Evolutionary conservation across 1,284 basidiomycete species (phyloP).

Genomic region (Grifola frondosa): DNA sequence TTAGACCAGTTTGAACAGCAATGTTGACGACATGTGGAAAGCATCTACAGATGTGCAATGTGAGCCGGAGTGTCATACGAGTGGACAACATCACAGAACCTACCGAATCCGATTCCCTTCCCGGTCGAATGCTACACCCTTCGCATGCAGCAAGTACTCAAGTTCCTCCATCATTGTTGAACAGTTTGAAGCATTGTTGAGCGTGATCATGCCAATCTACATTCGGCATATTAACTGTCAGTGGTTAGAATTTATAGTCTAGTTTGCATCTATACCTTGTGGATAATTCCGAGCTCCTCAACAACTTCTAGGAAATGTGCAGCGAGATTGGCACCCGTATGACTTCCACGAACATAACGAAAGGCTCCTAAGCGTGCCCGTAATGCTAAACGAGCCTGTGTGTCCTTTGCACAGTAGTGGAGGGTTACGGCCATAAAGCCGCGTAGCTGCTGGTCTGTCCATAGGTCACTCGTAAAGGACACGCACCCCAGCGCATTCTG

Average conservation of each 20-base stretch:
- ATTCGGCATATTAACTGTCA: background rate
- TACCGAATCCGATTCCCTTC: slow-evolving; percentile 25
- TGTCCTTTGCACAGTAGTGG: slow-evolving; percentile 10
- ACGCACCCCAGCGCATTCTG: slow-evolving; percentile 18
- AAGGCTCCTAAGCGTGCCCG: slow-evolving; percentile 17
- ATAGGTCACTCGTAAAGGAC: slow-evolving; percentile 21
- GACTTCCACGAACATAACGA: slow-evolving; percentile 8
- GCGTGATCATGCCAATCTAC: slow-evolving; percentile 22
- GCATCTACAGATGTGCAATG: too few species aligned
- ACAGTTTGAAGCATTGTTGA: slow-evolving; percentile 28
- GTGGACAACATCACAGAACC: background rate
- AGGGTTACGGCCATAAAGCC: slow-evolving; percentile 20
- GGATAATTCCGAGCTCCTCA: slow-evolving; percentile 7
- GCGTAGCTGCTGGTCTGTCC: slow-evolving; percentile 9
- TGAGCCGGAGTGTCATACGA: too few species aligned
- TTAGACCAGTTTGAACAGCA: slow-evolving; percentile 27
- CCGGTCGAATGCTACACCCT: slow-evolving; percentile 22
- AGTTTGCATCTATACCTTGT: slow-evolving; percentile 11
- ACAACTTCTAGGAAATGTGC: slow-evolving; percentile 10
- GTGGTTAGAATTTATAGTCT: background rate
- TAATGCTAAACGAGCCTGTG: slow-evolving; percentile 3
- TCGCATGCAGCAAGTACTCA: slow-evolving; percentile 4
- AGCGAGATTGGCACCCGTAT: slow-evolving; percentile 19
- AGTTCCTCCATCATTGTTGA: slow-evolving; percentile 23
- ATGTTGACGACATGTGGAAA: slow-evolving; percentile 37